A percentile compares a stretch with the other conserved stretches of the same genome.
Evolutionary conservation across 2,329 filamentous ascomycete genomes (phyloP).

Genomic region (Albophoma yamanashiensis): DNA sequence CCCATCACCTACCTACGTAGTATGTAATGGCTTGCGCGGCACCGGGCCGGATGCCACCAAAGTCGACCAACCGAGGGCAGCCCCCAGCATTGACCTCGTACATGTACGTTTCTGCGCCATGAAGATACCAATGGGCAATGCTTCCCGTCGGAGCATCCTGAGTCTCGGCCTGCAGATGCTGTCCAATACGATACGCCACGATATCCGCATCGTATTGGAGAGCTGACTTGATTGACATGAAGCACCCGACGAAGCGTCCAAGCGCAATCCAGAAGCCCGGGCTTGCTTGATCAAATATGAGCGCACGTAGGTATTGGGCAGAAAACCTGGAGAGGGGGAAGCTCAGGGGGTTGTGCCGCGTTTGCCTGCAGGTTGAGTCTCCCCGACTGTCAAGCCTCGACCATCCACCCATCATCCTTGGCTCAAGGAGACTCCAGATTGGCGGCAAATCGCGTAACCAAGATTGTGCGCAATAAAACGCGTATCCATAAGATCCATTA

Average conservation of each 20-base stretch:
- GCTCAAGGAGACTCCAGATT: neutral
- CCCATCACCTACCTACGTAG: neutral
- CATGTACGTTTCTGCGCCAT: neutral
- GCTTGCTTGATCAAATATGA: neutral
- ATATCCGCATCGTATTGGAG: neutral
- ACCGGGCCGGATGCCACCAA: neutral
- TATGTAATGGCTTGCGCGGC: neutral
- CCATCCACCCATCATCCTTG: neutral
- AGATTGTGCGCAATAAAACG: neutral
- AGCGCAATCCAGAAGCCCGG: neutral
- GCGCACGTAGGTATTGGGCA: neutral
- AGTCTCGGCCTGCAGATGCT: neutral
- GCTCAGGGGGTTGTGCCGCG: conserved; percentile 12
- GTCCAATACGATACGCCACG: neutral
- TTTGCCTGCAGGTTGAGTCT: conserved; percentile 20
- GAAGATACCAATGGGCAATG: neutral
- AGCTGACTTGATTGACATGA: neutral
- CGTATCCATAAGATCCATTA: neutral
- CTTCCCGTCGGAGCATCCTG: neutral
- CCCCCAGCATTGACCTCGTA: neutral
- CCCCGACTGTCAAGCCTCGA: neutral
- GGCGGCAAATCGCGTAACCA: neutral
- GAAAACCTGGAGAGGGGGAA: neutral
- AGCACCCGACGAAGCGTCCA: neutral
- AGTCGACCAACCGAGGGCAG: neutral